phyloP scores from a whole-genome alignment of 768 basidiomycete genomes.

The Paxillus ammoniavirescens region DNA sequence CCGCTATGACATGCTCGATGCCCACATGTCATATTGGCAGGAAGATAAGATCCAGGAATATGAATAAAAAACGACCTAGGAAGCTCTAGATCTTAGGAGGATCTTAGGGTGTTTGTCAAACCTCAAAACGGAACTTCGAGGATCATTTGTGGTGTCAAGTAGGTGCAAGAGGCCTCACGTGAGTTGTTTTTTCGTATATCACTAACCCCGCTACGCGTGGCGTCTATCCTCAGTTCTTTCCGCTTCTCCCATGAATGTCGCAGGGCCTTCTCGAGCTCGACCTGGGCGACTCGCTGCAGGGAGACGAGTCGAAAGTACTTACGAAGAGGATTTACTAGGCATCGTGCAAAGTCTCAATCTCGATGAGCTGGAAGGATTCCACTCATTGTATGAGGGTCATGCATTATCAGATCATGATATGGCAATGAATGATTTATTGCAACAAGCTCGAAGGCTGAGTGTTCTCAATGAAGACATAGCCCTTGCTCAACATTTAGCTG shows the following conservation, averaged over 20 bases:
- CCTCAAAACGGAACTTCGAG: no score
- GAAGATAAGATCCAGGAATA: no score
- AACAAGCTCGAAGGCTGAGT: constrained; percentile 20
- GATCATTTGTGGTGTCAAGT: no score
- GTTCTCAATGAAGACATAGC: constrained; percentile 18
- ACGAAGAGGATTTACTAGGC: constrained; percentile 24
- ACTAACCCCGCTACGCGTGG: no score
- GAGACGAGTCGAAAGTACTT: constrained; percentile 19
- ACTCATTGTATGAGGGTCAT: constrained; percentile 10
- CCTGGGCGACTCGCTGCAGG: not conserved
- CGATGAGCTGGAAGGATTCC: constrained; percentile 19
- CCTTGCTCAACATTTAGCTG: constrained; percentile 20
- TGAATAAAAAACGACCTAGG: no score
- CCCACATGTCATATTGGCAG: no score
- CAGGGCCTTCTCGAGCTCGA: constrained; percentile 23
- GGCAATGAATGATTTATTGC: constrained; percentile 23
- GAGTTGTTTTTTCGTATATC: no score
- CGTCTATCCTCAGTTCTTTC: constrained; percentile 4
- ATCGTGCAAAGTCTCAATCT: constrained; percentile 19
- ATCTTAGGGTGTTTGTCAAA: no score
- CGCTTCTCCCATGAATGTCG: constrained; percentile 21
- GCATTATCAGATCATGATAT: constrained; percentile 22
- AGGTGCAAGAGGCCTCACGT: no score
- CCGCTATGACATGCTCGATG: no score
- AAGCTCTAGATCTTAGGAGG: no score